A percentile compares a stretch with the other conserved stretches of the same genome.
phyloP scores from a whole-genome alignment of 208 protist species.

The Entamoeba invadens region DNA sequence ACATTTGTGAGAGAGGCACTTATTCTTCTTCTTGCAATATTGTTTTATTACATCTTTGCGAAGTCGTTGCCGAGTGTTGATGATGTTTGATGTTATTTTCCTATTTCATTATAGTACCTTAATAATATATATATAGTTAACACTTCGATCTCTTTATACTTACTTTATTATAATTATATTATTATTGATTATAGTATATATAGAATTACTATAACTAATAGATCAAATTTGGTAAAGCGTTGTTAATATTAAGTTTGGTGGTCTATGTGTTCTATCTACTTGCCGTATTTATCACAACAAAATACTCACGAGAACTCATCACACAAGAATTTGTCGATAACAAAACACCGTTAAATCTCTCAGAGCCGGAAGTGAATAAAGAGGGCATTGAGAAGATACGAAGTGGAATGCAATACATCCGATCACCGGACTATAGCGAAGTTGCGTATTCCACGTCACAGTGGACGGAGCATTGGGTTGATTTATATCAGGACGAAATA shows the following conservation, averaged over 20 bases:
- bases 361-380: too few species aligned
- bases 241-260: background rate
- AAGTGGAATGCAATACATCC: background rate
- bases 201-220: too few species aligned
- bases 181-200: too few species aligned
- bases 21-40: background rate
- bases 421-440: background rate
- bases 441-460: background rate
- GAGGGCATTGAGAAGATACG: background rate
- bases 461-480: background rate
- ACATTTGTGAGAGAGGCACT: background rate
- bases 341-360: background rate
- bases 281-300: background rate
- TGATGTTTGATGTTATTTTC: too few species aligned
- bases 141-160: too few species aligned
- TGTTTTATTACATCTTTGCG: background rate
- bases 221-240: background rate
- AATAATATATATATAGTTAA: too few species aligned
- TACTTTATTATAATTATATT: too few species aligned
- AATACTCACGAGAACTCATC: background rate
- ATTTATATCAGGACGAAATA: background rate
- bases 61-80: background rate
- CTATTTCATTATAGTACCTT: too few species aligned
- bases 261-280: background rate
- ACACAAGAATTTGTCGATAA: background rate